Percentiles rank a stretch among this genome's conserved stretches.
These are phyloP conservation scores for Zopfia rhizophila DNA, from an alignment of 2,329 filamentous ascomycete species.

Conservation along the genomic window DNA sequence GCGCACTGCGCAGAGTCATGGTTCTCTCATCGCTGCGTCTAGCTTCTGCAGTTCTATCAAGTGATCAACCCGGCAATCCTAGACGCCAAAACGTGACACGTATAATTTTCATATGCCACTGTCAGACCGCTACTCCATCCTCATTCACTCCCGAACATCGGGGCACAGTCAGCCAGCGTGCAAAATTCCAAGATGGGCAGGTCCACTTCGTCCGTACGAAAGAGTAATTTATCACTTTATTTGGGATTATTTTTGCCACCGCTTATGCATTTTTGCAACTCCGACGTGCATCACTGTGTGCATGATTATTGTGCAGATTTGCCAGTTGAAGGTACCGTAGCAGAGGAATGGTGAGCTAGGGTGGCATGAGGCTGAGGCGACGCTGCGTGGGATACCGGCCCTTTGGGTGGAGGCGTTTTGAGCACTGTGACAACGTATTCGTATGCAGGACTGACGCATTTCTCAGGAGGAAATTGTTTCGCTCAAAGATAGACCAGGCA, in stretches of 20 bases:
- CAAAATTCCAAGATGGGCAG: no score
- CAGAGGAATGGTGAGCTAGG: constrained; percentile 7
- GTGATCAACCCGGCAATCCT: constrained; percentile 12
- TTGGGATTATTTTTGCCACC: not conserved
- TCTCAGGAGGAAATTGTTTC: constrained; percentile 7
- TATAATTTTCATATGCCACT: constrained; percentile 5
- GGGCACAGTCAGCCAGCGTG: not conserved
- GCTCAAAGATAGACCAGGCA: not conserved
- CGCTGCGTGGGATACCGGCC: constrained; percentile 17
- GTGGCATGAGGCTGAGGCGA: no score
- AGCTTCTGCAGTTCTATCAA: constrained; percentile 14
- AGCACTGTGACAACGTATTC: constrained; percentile 1
- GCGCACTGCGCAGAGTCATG: no score
- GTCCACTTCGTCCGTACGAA: no score
- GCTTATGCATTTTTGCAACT: not conserved
- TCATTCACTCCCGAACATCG: not conserved
- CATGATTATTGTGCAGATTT: constrained; percentile 4
- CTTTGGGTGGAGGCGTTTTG: constrained; percentile 2
- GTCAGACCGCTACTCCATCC: constrained; percentile 16
- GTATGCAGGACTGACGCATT: constrained; percentile 10
- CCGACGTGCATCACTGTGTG: not conserved
- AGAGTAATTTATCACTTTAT: no score
- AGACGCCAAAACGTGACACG: not conserved
- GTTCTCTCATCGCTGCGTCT: constrained; percentile 8
- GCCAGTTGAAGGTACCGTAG: constrained; percentile 10